Evolutionary conservation across 2,329 filamentous ascomycete genomes (phyloP).

Genomic region (Helicocarpus griseus): DNA sequence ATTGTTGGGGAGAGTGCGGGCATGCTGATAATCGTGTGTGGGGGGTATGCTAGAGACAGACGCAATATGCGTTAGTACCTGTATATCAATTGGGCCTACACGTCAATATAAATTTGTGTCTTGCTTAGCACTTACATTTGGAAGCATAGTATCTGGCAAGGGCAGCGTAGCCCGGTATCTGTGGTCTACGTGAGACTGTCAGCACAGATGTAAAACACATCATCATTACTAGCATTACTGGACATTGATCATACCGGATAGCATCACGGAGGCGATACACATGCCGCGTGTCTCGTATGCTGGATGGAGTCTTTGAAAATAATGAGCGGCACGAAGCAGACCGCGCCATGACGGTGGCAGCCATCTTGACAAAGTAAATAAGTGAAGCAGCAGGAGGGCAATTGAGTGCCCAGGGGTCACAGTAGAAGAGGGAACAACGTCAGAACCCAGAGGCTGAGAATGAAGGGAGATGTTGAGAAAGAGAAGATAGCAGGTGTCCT

Average conservation of each 20-base stretch:
- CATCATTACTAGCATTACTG: not conserved
- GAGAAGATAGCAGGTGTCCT: not conserved
- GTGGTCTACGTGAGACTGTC: constrained; percentile 20
- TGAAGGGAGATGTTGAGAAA: not conserved
- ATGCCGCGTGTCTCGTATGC: constrained; percentile 37
- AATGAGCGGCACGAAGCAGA: constrained; percentile 35
- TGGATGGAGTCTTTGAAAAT: constrained; percentile 30
- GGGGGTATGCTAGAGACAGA: constrained; percentile 64
- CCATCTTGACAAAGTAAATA: constrained; percentile 36
- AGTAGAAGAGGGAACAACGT: not conserved
- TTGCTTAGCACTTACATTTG: constrained; percentile 45
- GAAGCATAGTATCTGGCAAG: constrained; percentile 59
- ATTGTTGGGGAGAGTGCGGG: constrained; percentile 96
- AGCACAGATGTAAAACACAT: constrained; percentile 3
- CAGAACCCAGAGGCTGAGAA: not conserved
- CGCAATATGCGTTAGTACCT: not conserved
- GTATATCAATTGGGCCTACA: not conserved
- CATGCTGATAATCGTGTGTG: constrained; percentile 95
- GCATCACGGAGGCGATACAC: constrained; percentile 35
- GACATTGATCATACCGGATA: constrained; percentile 26
- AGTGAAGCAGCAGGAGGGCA: not conserved
- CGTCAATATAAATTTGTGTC: constrained; percentile 12
- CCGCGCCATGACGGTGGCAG: constrained; percentile 41
- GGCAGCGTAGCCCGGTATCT: constrained; percentile 47
- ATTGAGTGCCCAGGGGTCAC: constrained; percentile 1